Evolutionary conservation across 345 rosid species (phyloP), one percentile per base, ranked within the genome.

Genomic region (Draba incana): DNA sequence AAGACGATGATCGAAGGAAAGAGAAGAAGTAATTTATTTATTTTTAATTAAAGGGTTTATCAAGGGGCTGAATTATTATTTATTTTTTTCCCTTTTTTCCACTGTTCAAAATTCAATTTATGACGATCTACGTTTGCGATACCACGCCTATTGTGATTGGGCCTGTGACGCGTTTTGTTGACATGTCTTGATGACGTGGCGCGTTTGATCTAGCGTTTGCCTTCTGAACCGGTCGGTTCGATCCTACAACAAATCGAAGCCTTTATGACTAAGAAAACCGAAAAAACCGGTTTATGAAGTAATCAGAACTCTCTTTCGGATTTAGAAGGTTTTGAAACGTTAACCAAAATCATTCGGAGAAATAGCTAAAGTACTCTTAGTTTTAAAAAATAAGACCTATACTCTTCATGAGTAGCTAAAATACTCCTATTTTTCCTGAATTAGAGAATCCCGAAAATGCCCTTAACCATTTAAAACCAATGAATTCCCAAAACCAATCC

Each of bases 31-130:
- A 49, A 51, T 14, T 33, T 6, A 35, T 8, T 35, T 35, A 7
- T 57, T 57, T 51, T 66, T 44, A 59, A 66, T 56, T 15, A 65
- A 52, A 61, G 72, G 77, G 72, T 59, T 74, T 65, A 73, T 66
- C 61, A 66, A 65, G 38, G 72, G 56, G 52, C 4, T 57, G 38
- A 50, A 24, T 66, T 25, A 35, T 35, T 63, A 57, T 57, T 28
- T 60, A 12, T 14, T 23, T 5, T 0, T 50, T 20, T 60, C 2
- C 0, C 5, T 41, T 13, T 13, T 45, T 50, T 23, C 33, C 28
- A 5, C 33, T 45, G 52, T 50, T 66, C 53, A 10, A 11, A 41
- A 2, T 14, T 27, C 3, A 10, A 73, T 58, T 66, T 33, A 66
- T 66, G 66, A 51, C 63, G 68, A 60, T 66, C 72, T 31, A 49